A percentile compares a stretch with the other conserved stretches of the same genome.
These are phyloP conservation scores for Chrysoporthe puriensis DNA, from an alignment of 2,329 filamentous ascomycete species.

Conservation along the genomic window DNA sequence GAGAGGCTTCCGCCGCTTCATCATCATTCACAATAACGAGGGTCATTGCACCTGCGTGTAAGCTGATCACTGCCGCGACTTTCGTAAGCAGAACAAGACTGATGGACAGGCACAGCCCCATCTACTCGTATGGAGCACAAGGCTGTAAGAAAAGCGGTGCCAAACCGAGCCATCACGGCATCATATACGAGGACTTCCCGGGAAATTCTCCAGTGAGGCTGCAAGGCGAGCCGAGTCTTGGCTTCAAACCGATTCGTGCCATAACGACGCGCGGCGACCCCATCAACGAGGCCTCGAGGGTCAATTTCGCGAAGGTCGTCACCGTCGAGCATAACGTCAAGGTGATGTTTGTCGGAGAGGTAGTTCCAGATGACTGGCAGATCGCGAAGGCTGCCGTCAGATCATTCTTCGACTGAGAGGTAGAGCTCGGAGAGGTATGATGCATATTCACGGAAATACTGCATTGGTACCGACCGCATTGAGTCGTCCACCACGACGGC, in stretches of 20 bases:
- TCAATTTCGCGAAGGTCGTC: conserved; percentile 61
- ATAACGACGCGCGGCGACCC: conserved; percentile 49
- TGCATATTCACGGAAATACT: background rate
- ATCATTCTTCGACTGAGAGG: background rate
- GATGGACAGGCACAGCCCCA: conserved; percentile 46
- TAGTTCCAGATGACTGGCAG: conserved; percentile 45
- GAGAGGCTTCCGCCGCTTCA: conserved; percentile 57
- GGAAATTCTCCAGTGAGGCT: conserved; percentile 40
- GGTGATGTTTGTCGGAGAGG: conserved; percentile 60
- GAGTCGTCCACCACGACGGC: background rate
- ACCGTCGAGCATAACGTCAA: conserved; percentile 63
- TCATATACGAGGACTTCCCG: conserved; percentile 46
- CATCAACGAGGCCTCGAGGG: conserved; percentile 54
- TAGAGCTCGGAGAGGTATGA: background rate
- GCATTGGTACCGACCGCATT: background rate
- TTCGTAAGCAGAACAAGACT: background rate
- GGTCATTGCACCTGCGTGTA: conserved; percentile 62
- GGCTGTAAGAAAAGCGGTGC: conserved; percentile 58
- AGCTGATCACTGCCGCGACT: conserved; percentile 33
- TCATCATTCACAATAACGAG: conserved; percentile 54
- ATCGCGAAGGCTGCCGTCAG: conserved; percentile 48
- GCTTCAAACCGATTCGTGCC: conserved; percentile 51
- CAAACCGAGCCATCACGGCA: conserved; percentile 57
- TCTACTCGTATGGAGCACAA: conserved; percentile 57
- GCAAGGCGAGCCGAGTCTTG: conserved; percentile 50